Evolutionary conservation across 768 basidiomycete species (phyloP).

Genomic region (Plicaturopsis crispa): DNA sequence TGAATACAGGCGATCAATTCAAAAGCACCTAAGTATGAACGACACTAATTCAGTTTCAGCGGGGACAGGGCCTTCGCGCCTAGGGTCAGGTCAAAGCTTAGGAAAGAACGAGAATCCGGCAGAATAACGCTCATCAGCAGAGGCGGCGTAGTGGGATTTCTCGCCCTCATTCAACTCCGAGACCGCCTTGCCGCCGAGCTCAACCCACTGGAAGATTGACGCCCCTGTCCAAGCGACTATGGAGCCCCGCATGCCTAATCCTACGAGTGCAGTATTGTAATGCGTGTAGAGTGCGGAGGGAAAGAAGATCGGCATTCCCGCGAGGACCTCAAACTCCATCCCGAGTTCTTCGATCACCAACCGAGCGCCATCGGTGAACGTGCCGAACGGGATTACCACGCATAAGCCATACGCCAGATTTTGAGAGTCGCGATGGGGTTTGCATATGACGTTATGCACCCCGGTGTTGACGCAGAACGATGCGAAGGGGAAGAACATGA

Average conservation of each 20-base stretch:
- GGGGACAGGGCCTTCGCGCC: too few relatives aligned
- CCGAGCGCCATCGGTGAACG: constrained; percentile 3
- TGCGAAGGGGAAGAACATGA: constrained; percentile 5
- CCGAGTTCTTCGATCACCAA: constrained; percentile 6
- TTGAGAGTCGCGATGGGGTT: constrained; percentile 2
- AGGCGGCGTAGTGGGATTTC: too few relatives aligned
- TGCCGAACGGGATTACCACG: constrained; percentile 5
- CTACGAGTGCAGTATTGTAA: constrained; percentile 4
- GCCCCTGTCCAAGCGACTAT: constrained; percentile 5
- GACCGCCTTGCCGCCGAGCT: constrained; percentile 1
- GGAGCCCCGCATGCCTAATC: constrained; percentile 3
- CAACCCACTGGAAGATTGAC: constrained; percentile 4
- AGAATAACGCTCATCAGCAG: too few relatives aligned
- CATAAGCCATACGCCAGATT: constrained; percentile 5
- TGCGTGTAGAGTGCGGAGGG: constrained; percentile 9
- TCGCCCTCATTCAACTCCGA: too few relatives aligned
- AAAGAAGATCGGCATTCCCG: constrained; percentile 6
- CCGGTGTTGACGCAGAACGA: constrained; percentile 6
- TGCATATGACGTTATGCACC: not conserved
- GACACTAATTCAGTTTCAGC: too few relatives aligned
- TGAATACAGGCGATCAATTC: too few relatives aligned
- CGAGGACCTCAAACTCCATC: constrained; percentile 3
- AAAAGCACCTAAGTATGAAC: too few relatives aligned
- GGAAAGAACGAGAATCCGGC: too few relatives aligned
- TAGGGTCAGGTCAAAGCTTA: too few relatives aligned